Conservation (phyloP, 1,284 basidiomycete species). For the Xanthoconium separans region DNA sequence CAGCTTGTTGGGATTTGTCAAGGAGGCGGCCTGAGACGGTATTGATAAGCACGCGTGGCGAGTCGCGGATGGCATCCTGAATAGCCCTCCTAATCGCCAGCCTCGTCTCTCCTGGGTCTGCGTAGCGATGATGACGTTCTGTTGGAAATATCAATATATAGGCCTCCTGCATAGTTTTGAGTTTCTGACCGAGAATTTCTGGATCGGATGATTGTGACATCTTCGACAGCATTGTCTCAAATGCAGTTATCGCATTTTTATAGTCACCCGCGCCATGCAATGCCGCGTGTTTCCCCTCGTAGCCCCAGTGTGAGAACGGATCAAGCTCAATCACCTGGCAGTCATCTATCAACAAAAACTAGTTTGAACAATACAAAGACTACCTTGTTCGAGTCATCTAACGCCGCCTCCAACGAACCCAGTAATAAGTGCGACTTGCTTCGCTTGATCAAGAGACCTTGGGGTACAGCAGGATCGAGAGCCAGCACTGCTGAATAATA, state of each 20-base stretch:
- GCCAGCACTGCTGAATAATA: not conserved
- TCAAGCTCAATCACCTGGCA: not conserved
- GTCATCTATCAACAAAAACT: not conserved
- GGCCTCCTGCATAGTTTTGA: not conserved
- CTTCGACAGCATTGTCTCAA: not conserved
- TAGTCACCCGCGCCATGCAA: not conserved
- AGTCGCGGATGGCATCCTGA: not conserved
- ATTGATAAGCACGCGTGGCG: not conserved
- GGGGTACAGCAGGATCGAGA: not conserved
- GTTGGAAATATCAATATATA: not conserved
- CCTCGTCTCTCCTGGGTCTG: not conserved
- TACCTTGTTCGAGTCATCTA: not conserved
- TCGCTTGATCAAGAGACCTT: not conserved
- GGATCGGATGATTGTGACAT: not conserved
- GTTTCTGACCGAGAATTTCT: not conserved
- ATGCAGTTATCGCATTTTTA: not conserved
- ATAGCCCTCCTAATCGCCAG: not conserved
- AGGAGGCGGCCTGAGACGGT: not conserved
- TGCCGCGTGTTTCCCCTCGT: not conserved
- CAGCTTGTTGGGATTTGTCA: not conserved
- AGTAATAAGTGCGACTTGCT: not conserved
- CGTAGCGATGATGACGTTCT: not conserved
- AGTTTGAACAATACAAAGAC: too few species aligned
- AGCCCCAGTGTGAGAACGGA: not conserved
- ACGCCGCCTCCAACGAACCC: not conserved